A percentile compares a stretch with the other conserved stretches of the same genome.
phyloP scores from a whole-genome alignment of 352 stramenopile species.

The Pythium chondricola region DNA sequence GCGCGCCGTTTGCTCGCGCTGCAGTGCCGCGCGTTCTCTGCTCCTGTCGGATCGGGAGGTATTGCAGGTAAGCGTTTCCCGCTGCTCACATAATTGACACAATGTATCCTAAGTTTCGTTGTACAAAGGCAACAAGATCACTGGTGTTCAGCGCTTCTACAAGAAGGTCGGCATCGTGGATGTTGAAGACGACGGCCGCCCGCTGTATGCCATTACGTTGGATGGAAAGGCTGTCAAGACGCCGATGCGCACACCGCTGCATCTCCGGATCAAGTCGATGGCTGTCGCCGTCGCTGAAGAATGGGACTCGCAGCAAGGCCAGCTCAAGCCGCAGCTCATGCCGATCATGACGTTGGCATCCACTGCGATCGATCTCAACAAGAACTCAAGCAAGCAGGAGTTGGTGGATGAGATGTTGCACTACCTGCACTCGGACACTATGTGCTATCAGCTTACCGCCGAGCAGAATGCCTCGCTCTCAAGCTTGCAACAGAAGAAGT shows the following conservation, averaged over 20 bases:
- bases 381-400: conserved; percentile 47
- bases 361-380: conserved; percentile 64
- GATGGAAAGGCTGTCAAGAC: conserved; percentile 83
- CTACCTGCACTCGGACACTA: conserved; percentile 84
- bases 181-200: conserved; percentile 18
- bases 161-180: conserved; percentile 67
- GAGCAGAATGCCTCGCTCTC: conserved; percentile 82
- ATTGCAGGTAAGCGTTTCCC: conserved; percentile 12
- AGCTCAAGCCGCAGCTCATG: conserved; percentile 79
- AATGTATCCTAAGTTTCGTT: not conserved
- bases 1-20: not conserved
- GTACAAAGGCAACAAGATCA: conserved; percentile 64
- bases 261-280: conserved; percentile 57
- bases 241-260: conserved; percentile 50
- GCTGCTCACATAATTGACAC: too few relatives aligned
- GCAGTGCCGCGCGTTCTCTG: conserved; percentile 17
- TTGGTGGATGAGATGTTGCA: conserved; percentile 79
- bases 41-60: conserved; percentile 16
- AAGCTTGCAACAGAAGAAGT: conserved; percentile 78
- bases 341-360: conserved; percentile 85
- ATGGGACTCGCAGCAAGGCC: conserved; percentile 72
- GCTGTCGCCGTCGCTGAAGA: conserved; percentile 73
- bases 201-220: conserved; percentile 60
- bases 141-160: conserved; percentile 75
- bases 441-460: conserved; percentile 82